Evolutionary conservation across 1,139 yeast genomes (phyloP).

Genomic region (Saccharomyces hybrid): DNA sequence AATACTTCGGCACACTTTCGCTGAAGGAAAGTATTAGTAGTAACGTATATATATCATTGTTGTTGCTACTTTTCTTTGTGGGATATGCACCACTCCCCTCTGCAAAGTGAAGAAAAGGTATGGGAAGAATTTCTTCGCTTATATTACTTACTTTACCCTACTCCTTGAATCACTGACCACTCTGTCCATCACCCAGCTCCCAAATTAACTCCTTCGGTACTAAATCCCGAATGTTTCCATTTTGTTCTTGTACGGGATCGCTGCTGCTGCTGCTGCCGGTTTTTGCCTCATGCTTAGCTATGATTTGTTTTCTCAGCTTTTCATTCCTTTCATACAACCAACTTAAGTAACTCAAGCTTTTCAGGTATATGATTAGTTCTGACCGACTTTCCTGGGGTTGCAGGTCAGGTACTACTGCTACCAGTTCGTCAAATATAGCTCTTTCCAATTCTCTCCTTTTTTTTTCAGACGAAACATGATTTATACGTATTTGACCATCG

Average conservation of each 20-base stretch:
- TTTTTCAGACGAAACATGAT: constrained; percentile 38
- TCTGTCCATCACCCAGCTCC: not conserved
- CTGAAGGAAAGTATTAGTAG: not conserved
- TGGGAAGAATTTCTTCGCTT: not conserved
- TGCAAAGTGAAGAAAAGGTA: not conserved
- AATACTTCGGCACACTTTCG: not conserved
- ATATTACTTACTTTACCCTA: not conserved
- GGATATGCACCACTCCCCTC: not conserved
- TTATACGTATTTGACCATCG: constrained; percentile 34
- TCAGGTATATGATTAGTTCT: constrained; percentile 32
- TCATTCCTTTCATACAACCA: constrained; percentile 28
- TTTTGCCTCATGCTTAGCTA: constrained; percentile 4
- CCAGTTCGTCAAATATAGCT: constrained; percentile 35
- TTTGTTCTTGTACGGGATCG: not conserved
- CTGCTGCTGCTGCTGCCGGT: not conserved
- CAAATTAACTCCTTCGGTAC: not conserved
- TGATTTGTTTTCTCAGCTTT: constrained; percentile 16
- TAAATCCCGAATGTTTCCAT: not conserved
- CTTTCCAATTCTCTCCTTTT: constrained; percentile 36
- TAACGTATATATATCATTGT: not conserved
- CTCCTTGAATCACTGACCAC: not conserved
- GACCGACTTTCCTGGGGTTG: constrained; percentile 34
- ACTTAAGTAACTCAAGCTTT: constrained; percentile 26
- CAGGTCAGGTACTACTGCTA: constrained; percentile 35
- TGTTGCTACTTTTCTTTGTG: not conserved